phyloP scores from a whole-genome alignment of 2,329 filamentous ascomycete species.

The Emmonsiellopsis sp. region DNA sequence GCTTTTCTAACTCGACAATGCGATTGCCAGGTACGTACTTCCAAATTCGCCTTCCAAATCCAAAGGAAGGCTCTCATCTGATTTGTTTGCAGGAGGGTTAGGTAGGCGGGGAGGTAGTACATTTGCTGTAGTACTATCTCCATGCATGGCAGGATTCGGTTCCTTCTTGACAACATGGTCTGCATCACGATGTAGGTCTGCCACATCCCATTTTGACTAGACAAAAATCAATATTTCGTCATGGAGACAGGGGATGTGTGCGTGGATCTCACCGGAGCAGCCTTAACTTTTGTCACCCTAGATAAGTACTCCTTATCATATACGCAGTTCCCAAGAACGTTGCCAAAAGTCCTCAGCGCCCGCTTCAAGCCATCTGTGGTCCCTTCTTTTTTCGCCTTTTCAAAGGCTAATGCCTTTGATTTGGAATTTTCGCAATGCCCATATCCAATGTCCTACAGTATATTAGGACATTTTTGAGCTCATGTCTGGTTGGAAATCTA shows the following conservation, averaged over 20 bases:
- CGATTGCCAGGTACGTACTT: conserved; percentile 21
- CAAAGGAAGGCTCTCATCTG: conserved; percentile 19
- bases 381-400: conserved; percentile 98
- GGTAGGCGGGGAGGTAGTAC: conserved; percentile 29
- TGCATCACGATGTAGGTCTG: conserved; percentile 71
- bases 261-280: conserved; percentile 45
- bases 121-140: conserved; percentile 35
- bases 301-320: conserved; percentile 93
- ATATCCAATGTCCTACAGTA: conserved; percentile 71
- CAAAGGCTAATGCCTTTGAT: conserved; percentile 89
- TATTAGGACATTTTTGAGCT: not conserved
- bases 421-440: conserved; percentile 94
- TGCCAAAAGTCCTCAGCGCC: conserved; percentile 83
- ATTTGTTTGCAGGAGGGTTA: conserved; percentile 18
- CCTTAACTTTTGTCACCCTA: conserved; percentile 85
- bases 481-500: conserved; percentile 2
- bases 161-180: conserved; percentile 60
- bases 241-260: not conserved
- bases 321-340: conserved; percentile 94
- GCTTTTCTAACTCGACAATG: not conserved
- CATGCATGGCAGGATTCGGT: conserved; percentile 17
- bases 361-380: conserved; percentile 91
- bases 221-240: not conserved
- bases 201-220: conserved; percentile 62
- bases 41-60: conserved; percentile 36